Conservation (phyloP, 495 filamentous ascomycete species). For the Xylaria intraflava region DNA sequence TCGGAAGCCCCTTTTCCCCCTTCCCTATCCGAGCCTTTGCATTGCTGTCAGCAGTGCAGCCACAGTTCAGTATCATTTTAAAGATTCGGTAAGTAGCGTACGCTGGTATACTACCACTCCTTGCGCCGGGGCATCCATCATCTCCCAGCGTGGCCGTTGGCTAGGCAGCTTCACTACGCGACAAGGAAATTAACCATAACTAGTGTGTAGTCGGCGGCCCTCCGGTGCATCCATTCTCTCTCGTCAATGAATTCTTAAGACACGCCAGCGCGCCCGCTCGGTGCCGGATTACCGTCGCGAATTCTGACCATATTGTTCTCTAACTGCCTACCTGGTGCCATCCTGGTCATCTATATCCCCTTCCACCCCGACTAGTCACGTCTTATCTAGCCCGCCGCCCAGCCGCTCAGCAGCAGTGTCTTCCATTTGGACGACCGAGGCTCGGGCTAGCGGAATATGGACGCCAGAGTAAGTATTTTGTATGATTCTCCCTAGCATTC, state of each 20-base stretch:
- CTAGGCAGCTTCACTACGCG: not conserved
- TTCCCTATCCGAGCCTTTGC: not conserved
- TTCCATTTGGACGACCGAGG: not conserved
- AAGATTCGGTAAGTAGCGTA: conserved; percentile 2
- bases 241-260: conserved; percentile 1
- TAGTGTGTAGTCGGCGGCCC: too few species aligned
- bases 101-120: not conserved
- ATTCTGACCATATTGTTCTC: not conserved
- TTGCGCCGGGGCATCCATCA: not conserved
- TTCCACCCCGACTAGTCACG: not conserved
- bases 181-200: not conserved
- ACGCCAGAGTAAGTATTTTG: conserved; percentile 6
- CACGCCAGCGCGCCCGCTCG: not conserved
- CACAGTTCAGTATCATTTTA: not conserved
- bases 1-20: not conserved
- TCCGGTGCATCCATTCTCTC: not conserved
- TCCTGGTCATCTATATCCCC: not conserved
- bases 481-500: not conserved
- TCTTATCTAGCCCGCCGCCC: not conserved
- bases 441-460: not conserved
- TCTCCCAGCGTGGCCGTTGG: not conserved
- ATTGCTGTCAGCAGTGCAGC: not conserved
- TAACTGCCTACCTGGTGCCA: not conserved
- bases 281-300: not conserved
- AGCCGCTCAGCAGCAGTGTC: not conserved